Evolutionary conservation across 495 filamentous ascomycete genomes (phyloP).

Genomic region (Trypethelium eluteriae): DNA sequence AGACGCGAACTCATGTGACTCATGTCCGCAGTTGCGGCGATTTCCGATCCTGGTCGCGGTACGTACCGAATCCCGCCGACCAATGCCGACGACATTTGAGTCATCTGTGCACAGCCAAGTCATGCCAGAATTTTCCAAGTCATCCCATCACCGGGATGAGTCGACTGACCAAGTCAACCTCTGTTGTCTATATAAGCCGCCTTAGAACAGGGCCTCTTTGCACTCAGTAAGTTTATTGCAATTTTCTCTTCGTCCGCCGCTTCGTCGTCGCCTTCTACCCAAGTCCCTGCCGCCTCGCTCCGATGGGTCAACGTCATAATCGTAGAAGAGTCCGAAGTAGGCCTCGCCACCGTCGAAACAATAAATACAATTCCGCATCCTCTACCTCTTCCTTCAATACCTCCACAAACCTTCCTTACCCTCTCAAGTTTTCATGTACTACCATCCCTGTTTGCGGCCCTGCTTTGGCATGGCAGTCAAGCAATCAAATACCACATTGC

Average conservation of each 20-base stretch:
- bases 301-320: constrained; percentile 34
- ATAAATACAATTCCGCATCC: constrained; percentile 22
- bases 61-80: background rate
- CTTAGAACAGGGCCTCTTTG: background rate
- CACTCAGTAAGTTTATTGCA: background rate
- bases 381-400: constrained; percentile 18
- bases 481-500: background rate
- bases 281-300: background rate
- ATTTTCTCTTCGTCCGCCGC: background rate
- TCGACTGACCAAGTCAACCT: background rate
- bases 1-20: constrained; percentile 12
- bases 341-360: constrained; percentile 26
- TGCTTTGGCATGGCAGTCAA: constrained; percentile 24
- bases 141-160: background rate
- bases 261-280: background rate
- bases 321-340: constrained; percentile 32
- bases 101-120: background rate
- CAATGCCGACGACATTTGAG: background rate
- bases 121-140: constrained; percentile 6
- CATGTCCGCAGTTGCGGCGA: background rate
- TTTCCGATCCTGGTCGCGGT: background rate
- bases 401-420: constrained; percentile 3
- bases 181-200: background rate
- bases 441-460: constrained; percentile 13
- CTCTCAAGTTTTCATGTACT: constrained; percentile 19